Percentiles rank a stretch among this genome's conserved stretches.
phyloP scores from a whole-genome alignment of 2,329 filamentous ascomycete species.

The Zymoseptoria tritici region DNA sequence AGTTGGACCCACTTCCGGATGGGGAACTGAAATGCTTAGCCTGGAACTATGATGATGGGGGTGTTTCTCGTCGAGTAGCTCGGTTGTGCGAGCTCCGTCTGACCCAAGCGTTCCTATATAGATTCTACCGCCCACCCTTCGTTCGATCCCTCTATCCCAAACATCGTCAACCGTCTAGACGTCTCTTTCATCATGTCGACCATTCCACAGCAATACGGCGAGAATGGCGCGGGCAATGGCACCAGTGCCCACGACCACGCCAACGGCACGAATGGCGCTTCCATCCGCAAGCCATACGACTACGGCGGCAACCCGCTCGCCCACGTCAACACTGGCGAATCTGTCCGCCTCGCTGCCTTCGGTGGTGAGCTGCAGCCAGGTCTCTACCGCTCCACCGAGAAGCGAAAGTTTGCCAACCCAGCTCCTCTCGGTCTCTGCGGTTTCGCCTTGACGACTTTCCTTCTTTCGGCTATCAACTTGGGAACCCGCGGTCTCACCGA shows the following conservation, averaged over 20 bases:
- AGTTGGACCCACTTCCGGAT: no score
- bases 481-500: slow-evolving; percentile 35
- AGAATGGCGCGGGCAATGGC: slow-evolving; percentile 22
- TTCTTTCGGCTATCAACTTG: slow-evolving; percentile 47
- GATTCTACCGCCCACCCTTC: no score
- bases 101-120: no score
- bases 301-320: slow-evolving; percentile 47
- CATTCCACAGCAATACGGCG: slow-evolving; percentile 32
- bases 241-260: slow-evolving; percentile 33
- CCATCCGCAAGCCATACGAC: slow-evolving; percentile 41
- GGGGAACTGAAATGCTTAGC: no score
- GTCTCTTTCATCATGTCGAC: slow-evolving; percentile 33
- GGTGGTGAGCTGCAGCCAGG: slow-evolving; percentile 48
- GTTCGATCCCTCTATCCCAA: no score
- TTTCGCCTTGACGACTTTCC: slow-evolving; percentile 60
- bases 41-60: no score
- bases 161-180: no score
- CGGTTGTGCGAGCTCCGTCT: no score
- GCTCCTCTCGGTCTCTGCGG: slow-evolving; percentile 54
- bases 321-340: slow-evolving; percentile 43
- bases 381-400: slow-evolving; percentile 34
- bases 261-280: slow-evolving; percentile 15
- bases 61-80: no score
- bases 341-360: slow-evolving; percentile 42
- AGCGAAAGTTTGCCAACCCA: slow-evolving; percentile 50